Evolutionary conservation across 208 protist species (phyloP), one percentile per base, ranked within the genome.

Genomic region (Trypanosoma rangeli): DNA sequence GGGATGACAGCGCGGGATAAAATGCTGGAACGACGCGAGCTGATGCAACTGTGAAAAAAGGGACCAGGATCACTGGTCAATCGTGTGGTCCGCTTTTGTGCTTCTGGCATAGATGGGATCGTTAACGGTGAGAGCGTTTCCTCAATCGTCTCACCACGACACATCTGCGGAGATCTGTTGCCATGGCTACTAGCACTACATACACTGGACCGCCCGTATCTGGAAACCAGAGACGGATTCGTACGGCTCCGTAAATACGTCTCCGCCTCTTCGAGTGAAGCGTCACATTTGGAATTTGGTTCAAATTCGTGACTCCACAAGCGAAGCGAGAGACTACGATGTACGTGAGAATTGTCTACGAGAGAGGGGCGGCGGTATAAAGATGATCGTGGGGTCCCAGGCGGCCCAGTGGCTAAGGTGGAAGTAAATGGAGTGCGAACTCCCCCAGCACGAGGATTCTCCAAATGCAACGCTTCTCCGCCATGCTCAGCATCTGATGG

Each of bases 121-220:
- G 1, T 3, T 24, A 0, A 37, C 3, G 7, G 60, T 3, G 42
- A 53, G 24, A 54, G 37, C 1, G 42, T 35, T 24, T 64, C 60
- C 12, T 64, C 60, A 35, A 64, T 64, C 26, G 60, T 57, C 29
- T 68, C 63, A n/a, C 63, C 63, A n/a, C 63, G 63, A 29, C 48
- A 68, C 13, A 68, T 24, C 39, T 68, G 63, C 13, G 63, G 49
- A 13, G 63, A 68, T 26, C 13, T 16, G 31, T 46, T 29, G 7
- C 63, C 63, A 15, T 10, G 5, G 50, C 49, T 54, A 15, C 37
- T 20, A 22, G 42, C 10, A 24, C 60, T 31, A 10, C 18, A 3
- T 18, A 28, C 9, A 26, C 49, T 58, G 33, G 46, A 29, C 4
- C 49, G 3, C 16, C n/a, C 49, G 20, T 56, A 50, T 1, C 33